These are phyloP conservation scores for Alternaria sp. DNA, from an alignment of 2,329 filamentous ascomycete genomes.

Conservation along the genomic window DNA sequence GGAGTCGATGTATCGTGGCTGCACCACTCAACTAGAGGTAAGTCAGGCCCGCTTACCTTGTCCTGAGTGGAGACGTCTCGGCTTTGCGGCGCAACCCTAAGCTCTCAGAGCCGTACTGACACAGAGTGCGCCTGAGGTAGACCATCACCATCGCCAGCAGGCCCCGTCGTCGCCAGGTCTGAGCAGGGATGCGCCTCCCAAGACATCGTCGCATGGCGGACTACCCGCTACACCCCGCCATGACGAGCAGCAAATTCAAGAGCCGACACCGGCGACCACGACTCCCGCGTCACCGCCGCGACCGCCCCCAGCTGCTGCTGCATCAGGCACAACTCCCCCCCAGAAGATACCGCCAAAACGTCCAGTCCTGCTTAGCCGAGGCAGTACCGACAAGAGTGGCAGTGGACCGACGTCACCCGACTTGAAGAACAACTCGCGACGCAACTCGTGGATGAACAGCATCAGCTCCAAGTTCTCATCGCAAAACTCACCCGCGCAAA, in stretches of 20 bases:
- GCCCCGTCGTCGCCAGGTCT: conserved; percentile 50
- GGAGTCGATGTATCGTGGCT: conserved; percentile 92
- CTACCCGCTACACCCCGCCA: conserved; percentile 31
- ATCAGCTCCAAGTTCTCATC: conserved; percentile 92
- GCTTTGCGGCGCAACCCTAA: conserved; percentile 26
- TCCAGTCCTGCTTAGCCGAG: conserved; percentile 55
- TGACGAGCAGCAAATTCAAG: conserved; percentile 29
- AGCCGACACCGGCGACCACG: conserved; percentile 33
- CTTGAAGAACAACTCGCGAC: conserved; percentile 55
- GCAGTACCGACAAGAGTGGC: conserved; percentile 50
- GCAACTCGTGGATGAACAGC: conserved; percentile 90
- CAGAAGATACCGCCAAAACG: conserved; percentile 48
- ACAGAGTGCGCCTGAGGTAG: conserved; percentile 25
- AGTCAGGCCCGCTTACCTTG: conserved; percentile 61
- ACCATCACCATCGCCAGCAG: conserved; percentile 50
- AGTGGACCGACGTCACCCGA: conserved; percentile 44
- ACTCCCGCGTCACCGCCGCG: conserved; percentile 36
- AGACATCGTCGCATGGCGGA: conserved; percentile 48
- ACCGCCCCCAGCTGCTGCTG: conserved; percentile 31
- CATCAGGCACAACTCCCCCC: conserved; percentile 26
- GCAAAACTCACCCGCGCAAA: conserved; percentile 50
- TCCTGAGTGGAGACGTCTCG: conserved; percentile 31
- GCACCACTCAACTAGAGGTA: conserved; percentile 84
- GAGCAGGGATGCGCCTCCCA: conserved; percentile 45
- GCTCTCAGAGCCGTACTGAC: conserved; percentile 32